These are phyloP conservation scores for Arthrocladium fulminans DNA, from an alignment of 2,329 filamentous ascomycete genomes.

Conservation along the genomic window DNA sequence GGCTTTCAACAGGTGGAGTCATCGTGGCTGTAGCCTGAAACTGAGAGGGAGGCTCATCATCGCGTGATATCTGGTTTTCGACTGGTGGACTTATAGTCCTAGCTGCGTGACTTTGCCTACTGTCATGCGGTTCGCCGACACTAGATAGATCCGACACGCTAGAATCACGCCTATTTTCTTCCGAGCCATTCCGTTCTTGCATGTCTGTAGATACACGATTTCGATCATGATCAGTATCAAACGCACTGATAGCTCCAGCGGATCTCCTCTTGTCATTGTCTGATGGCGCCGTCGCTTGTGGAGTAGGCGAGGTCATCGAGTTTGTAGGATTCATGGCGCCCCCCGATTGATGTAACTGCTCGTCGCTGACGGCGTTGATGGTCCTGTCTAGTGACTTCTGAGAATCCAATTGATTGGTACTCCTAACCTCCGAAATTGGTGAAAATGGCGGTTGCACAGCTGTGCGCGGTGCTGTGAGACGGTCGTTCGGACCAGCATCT, in stretches of 20 bases:
- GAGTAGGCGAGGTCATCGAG: background rate
- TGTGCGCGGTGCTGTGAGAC: background rate
- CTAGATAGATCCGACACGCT: conserved; percentile 20
- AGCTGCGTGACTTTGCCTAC: conserved; percentile 4
- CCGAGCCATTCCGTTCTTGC: background rate
- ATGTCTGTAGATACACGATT: background rate
- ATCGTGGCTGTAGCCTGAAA: background rate
- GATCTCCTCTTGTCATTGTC: background rate
- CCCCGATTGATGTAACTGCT: background rate
- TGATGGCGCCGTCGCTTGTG: background rate
- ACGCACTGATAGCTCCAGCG: background rate
- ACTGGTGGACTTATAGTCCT: conserved; percentile 5
- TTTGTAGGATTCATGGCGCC: background rate
- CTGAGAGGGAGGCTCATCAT: background rate
- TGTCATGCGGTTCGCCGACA: conserved; percentile 14
- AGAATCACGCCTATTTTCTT: conserved; percentile 12
- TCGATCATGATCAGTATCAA: background rate
- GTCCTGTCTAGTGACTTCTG: background rate
- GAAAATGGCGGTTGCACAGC: conserved; percentile 4
- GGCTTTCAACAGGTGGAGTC: background rate
- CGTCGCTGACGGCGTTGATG: background rate
- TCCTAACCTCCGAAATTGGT: conserved; percentile 4
- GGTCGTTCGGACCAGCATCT: background rate
- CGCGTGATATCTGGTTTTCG: background rate
- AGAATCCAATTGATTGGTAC: background rate